A percentile compares a stretch with the other conserved stretches of the same genome.
Conservation (phyloP, 2,329 filamentous ascomycete species). For the Malbranchea zuffiana region DNA sequence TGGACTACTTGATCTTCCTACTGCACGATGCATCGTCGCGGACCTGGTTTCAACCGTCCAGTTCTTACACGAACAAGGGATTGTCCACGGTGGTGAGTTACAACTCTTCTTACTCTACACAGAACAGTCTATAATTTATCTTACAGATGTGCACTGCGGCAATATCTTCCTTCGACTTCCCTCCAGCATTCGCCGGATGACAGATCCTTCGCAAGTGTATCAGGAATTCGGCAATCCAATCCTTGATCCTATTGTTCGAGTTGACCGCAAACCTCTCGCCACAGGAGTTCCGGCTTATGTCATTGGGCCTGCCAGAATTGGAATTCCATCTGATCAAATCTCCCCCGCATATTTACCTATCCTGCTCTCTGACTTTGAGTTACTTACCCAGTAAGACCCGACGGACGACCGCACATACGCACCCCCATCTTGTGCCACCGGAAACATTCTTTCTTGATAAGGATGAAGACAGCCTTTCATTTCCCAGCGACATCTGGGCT, state of each 20-base stretch:
- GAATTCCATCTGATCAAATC: conserved; percentile 11
- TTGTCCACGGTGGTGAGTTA: conserved; percentile 15
- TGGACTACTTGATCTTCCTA: conserved; percentile 12
- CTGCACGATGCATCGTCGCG: conserved; percentile 11
- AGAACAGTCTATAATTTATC: conserved; percentile 8
- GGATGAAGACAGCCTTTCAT: conserved; percentile 9
- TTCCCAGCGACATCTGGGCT: conserved; percentile 15
- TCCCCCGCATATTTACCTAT: conserved; percentile 8
- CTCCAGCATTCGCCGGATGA: conserved; percentile 9
- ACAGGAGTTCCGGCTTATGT: conserved; percentile 13
- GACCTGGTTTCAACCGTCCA: conserved; percentile 13
- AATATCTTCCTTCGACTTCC: conserved; percentile 15
- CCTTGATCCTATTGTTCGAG: conserved; percentile 12
- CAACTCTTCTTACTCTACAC: conserved; percentile 7
- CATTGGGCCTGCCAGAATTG: conserved; percentile 8
- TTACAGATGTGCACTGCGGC: conserved; percentile 14
- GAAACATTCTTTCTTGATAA: conserved; percentile 12
- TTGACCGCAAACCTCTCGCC: conserved; percentile 12
- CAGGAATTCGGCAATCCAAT: conserved; percentile 12
- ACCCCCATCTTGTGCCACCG: conserved; percentile 12
- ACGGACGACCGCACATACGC: conserved; percentile 9
- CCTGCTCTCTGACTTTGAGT: conserved; percentile 12
- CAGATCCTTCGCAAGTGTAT: conserved; percentile 12
- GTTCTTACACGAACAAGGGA: conserved; percentile 13
- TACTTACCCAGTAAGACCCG: conserved; percentile 9